These are phyloP conservation scores for Alloteropsis angusta DNA, from an alignment of 202 grass and related monocot genomes.

Conservation along the genomic window DNA sequence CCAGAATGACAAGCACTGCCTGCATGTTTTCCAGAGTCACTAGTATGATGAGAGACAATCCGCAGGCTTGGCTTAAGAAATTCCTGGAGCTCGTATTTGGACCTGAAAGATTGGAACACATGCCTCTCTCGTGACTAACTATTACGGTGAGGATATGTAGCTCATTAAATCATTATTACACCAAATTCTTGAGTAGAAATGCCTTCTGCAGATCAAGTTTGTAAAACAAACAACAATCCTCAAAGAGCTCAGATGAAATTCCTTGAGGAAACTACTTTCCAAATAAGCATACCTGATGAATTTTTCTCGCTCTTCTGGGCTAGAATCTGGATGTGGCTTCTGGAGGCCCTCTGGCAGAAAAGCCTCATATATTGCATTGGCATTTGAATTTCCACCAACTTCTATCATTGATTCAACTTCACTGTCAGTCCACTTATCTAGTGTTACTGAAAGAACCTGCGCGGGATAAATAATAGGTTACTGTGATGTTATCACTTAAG, in stretches of 20 bases:
- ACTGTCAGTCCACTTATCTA: constrained; percentile 73
- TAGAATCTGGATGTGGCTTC: constrained; percentile 53
- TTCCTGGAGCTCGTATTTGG: constrained; percentile 68
- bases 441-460: constrained; percentile 61
- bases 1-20: constrained; percentile 26
- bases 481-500: neutral
- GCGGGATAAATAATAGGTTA: neutral
- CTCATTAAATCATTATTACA: neutral
- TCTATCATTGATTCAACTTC: constrained; percentile 69
- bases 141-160: neutral
- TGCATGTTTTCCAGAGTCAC: neutral
- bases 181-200: neutral
- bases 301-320: constrained; percentile 38
- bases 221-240: neutral
- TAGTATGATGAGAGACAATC: constrained; percentile 38
- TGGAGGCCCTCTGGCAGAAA: constrained; percentile 53
- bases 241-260: neutral
- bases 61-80: constrained; percentile 76
- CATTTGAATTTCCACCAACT: constrained; percentile 66
- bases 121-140: neutral
- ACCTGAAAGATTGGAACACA: constrained; percentile 29
- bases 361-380: constrained; percentile 73
- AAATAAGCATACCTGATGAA: constrained; percentile 50
- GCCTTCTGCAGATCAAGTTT: neutral
- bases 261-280: neutral